phyloP scores from a whole-genome alignment of 352 stramenopile genomes.

The Saprolegnia parasitica region DNA sequence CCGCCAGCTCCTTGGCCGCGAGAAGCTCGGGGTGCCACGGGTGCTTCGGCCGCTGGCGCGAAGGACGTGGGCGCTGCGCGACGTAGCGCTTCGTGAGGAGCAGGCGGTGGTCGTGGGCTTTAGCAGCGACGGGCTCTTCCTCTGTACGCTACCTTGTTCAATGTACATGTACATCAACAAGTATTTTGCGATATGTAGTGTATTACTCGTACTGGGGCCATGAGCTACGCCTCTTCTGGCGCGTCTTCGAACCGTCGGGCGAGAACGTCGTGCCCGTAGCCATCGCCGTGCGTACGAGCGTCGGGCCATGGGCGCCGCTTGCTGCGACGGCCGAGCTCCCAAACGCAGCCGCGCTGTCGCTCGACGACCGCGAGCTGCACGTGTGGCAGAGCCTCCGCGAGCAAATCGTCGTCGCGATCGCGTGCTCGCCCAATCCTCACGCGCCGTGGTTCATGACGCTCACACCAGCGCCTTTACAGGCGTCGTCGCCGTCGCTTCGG shows the following conservation, averaged over 20 bases:
- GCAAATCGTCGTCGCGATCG: constrained; percentile 43
- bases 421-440: constrained; percentile 28
- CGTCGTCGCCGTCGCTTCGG: neutral
- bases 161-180: neutral
- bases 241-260: constrained; percentile 30
- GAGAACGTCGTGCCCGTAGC: constrained; percentile 22
- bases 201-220: constrained; percentile 43
- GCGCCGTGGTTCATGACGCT: neutral
- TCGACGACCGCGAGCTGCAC: constrained; percentile 31
- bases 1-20: neutral
- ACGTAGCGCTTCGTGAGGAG: constrained; percentile 33
- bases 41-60: neutral
- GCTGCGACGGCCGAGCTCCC: neutral
- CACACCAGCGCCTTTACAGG: neutral
- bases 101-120: constrained; percentile 57
- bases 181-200: constrained; percentile 39
- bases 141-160: constrained; percentile 37
- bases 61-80: neutral
- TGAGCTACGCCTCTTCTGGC: constrained; percentile 48
- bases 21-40: neutral
- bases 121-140: constrained; percentile 56
- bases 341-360: neutral
- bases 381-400: constrained; percentile 61
- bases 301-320: constrained; percentile 23
- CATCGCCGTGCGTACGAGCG: constrained; percentile 28